A percentile compares a stretch with the other conserved stretches of the same genome.
Conservation (phyloP, 1,139 yeast species). For the Candida sojae region DNA sequence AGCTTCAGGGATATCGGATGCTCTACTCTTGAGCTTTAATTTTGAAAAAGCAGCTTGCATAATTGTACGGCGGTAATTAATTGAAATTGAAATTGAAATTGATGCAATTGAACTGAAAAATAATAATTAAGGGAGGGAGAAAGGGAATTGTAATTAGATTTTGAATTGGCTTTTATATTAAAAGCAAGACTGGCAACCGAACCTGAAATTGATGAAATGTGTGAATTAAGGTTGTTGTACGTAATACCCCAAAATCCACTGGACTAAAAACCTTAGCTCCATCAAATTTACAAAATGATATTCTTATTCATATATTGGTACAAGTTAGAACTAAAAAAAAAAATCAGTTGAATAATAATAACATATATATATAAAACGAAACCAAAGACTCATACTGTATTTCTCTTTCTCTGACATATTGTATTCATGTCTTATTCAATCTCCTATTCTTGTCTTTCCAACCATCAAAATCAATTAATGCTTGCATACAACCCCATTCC, state of each 20-base stretch:
- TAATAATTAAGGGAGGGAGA: conserved; percentile 7
- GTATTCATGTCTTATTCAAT: conserved; percentile 9
- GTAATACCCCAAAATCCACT: too few relatives aligned
- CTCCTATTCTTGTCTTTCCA: conserved; percentile 56
- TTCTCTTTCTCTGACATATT: too few relatives aligned
- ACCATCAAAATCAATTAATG: conserved; percentile 92
- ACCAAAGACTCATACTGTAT: background rate
- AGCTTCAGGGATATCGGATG: conserved; percentile 28
- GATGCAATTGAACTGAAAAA: background rate
- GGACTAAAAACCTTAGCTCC: too few relatives aligned
- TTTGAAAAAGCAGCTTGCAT: conserved; percentile 19
- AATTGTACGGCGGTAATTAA: background rate
- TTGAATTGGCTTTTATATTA: too few relatives aligned
- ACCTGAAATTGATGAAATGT: too few relatives aligned
- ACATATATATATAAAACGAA: background rate
- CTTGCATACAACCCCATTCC: conserved; percentile 99
- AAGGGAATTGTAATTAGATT: background rate
- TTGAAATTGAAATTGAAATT: too few relatives aligned
- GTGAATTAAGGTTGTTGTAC: too few relatives aligned
- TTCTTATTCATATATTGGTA: background rate
- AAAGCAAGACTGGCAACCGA: too few relatives aligned
- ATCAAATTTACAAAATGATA: background rate
- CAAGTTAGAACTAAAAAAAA: background rate
- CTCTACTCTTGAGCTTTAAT: conserved; percentile 41
- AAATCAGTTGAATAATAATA: background rate